Conservation (phyloP, 768 basidiomycete species). For the Termitomyces sp. region DNA sequence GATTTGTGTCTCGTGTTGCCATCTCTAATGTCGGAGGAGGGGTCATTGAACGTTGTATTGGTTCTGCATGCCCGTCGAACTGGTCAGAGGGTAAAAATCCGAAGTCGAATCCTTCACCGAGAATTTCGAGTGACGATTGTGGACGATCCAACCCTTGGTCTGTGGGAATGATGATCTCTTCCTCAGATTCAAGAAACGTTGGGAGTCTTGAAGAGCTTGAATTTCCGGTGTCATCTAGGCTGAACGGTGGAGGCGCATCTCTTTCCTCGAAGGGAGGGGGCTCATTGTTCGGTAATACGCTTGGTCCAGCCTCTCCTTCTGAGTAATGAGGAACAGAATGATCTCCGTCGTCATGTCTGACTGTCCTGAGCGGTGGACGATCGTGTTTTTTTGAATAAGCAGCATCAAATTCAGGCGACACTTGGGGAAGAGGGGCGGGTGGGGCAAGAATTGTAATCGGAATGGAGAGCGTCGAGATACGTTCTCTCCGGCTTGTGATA, state of each 20-base stretch:
- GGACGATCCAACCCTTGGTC: constrained; percentile 28
- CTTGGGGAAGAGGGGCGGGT: constrained; percentile 73
- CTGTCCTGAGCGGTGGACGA: constrained; percentile 66
- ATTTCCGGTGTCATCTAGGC: constrained; percentile 44
- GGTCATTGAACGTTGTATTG: constrained; percentile 55
- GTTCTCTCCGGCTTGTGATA: constrained; percentile 61
- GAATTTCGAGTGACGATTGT: constrained; percentile 32
- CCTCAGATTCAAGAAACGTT: constrained; percentile 78
- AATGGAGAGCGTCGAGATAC: constrained; percentile 55
- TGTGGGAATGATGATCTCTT: constrained; percentile 64
- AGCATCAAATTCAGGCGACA: constrained; percentile 63
- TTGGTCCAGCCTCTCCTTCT: constrained; percentile 72
- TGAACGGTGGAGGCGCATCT: constrained; percentile 76
- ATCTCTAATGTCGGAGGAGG: constrained; percentile 78
- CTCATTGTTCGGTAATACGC: constrained; percentile 53
- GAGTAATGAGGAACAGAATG: constrained; percentile 58
- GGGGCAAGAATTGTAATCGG: constrained; percentile 72
- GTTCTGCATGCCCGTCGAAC: constrained; percentile 77
- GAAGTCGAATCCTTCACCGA: constrained; percentile 74
- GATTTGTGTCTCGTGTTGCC: constrained; percentile 64
- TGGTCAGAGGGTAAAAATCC: constrained; percentile 69
- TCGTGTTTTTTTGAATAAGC: constrained; percentile 90
- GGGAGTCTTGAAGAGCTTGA: constrained; percentile 60
- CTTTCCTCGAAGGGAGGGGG: constrained; percentile 86
- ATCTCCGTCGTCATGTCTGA: constrained; percentile 64